phyloP scores from a whole-genome alignment of 1,284 basidiomycete genomes.

The Sporisorium iseilematis-ciliati region DNA sequence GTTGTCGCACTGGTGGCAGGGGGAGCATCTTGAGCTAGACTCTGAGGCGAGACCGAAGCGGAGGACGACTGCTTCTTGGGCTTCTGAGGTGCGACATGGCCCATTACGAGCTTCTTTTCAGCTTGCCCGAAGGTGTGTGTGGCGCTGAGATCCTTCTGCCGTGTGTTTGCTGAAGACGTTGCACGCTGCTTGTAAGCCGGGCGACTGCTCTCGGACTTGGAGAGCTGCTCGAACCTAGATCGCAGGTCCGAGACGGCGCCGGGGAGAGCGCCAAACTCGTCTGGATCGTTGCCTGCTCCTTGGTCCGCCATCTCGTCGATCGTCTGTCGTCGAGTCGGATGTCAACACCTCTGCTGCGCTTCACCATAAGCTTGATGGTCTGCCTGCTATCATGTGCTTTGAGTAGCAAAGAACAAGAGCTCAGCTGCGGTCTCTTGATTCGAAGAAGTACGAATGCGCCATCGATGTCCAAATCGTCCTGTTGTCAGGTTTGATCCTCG shows the following conservation, averaged over 20 bases:
- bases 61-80: constrained; percentile 14
- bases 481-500: neutral
- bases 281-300: constrained; percentile 28
- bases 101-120: constrained; percentile 40
- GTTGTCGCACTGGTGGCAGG: constrained; percentile 1
- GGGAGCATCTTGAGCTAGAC: constrained; percentile 11
- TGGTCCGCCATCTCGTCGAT: constrained; percentile 29
- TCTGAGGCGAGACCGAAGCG: constrained; percentile 13
- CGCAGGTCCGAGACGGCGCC: constrained; percentile 48
- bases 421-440: neutral
- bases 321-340: neutral
- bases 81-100: constrained; percentile 9
- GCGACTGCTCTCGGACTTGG: constrained; percentile 46
- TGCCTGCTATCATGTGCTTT: neutral
- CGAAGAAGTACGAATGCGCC: neutral
- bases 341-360: neutral
- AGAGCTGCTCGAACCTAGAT: constrained; percentile 53
- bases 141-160: constrained; percentile 28
- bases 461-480: neutral
- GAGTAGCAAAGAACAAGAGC: neutral
- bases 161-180: constrained; percentile 6
- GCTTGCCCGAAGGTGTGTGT: constrained; percentile 45
- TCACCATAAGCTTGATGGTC: neutral
- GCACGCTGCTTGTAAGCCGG: constrained; percentile 9
- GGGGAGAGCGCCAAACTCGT: constrained; percentile 48